Evolutionary conservation across 2,329 filamentous ascomycete species (phyloP).

Genomic region (Colletotrichum musae): DNA sequence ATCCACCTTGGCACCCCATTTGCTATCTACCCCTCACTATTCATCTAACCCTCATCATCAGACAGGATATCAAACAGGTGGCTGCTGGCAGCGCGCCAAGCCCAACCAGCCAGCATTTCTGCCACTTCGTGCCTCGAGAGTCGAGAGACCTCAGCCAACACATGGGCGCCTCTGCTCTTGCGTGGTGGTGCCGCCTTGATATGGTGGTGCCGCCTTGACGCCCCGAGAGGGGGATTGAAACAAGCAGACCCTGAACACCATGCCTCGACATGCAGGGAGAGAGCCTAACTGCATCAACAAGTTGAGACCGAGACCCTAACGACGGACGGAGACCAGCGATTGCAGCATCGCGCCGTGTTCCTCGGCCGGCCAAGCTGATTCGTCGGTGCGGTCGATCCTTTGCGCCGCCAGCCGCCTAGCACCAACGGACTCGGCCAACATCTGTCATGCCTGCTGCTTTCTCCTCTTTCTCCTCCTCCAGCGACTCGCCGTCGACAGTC

Average conservation of each 20-base stretch:
- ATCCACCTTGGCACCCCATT: too few relatives aligned
- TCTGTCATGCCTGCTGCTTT: not conserved
- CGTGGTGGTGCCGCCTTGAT: slow-evolving; percentile 18
- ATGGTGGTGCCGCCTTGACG: slow-evolving; percentile 18
- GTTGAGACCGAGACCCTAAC: slow-evolving; percentile 19
- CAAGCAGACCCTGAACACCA: slow-evolving; percentile 26
- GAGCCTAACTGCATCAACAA: slow-evolving; percentile 28
- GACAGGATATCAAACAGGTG: slow-evolving; percentile 26
- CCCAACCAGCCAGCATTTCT: too few relatives aligned
- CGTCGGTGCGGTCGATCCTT: not conserved
- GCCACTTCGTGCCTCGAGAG: too few relatives aligned
- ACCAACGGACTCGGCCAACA: slow-evolving; percentile 1
- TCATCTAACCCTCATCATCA: not conserved
- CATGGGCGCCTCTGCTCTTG: not conserved
- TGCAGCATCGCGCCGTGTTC: slow-evolving; percentile 2
- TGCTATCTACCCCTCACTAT: too few relatives aligned
- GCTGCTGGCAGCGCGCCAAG: slow-evolving; percentile 1
- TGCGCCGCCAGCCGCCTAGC: slow-evolving; percentile 13
- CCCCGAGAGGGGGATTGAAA: slow-evolving; percentile 22
- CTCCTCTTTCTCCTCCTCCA: slow-evolving; percentile 3
- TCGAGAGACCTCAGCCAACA: not conserved
- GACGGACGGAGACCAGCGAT: not conserved
- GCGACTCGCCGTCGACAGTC: slow-evolving; percentile 21
- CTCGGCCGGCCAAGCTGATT: slow-evolving; percentile 7
- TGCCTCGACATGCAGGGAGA: slow-evolving; percentile 26